Conservation (phyloP, 768 basidiomycete genomes). For the Xerocomus potaroensis region DNA sequence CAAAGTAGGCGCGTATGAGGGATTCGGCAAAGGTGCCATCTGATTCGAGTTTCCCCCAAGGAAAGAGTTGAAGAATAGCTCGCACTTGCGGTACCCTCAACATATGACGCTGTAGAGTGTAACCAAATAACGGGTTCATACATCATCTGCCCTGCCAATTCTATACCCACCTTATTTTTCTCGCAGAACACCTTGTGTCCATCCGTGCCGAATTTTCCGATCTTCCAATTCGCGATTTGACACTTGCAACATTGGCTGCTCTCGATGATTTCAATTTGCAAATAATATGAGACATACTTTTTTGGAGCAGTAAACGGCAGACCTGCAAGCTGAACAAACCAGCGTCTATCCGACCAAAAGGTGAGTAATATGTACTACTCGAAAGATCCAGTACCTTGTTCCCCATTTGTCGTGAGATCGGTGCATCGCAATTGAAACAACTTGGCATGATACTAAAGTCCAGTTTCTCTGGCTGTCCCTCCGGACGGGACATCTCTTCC, state of each 20-base stretch:
- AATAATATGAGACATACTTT: constrained; percentile 10
- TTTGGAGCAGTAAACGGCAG: constrained; percentile 30
- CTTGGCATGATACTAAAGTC: constrained; percentile 23
- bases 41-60: constrained; percentile 41
- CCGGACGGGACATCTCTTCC: constrained; percentile 24
- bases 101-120: constrained; percentile 34
- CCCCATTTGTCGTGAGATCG: constrained; percentile 6
- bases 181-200: constrained; percentile 33
- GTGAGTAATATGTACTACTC: not conserved
- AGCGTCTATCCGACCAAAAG: constrained; percentile 16
- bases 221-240: constrained; percentile 35
- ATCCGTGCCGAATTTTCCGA: constrained; percentile 23
- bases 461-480: constrained; percentile 26
- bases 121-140: not conserved
- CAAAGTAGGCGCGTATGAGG: constrained; percentile 34
- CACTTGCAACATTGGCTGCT: constrained; percentile 22
- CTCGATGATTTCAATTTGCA: constrained; percentile 1
- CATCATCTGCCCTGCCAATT: not conserved
- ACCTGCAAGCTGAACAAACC: constrained; percentile 29
- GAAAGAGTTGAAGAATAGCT: constrained; percentile 34
- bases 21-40: constrained; percentile 37
- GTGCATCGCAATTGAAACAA: constrained; percentile 22
- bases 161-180: constrained; percentile 30
- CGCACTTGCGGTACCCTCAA: constrained; percentile 30
- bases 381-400: constrained; percentile 17